A percentile compares a stretch with the other conserved stretches of the same genome.
Evolutionary conservation across 192 early-diverging fungal species (phyloP).

Genomic region (Linnemannia elongata): DNA sequence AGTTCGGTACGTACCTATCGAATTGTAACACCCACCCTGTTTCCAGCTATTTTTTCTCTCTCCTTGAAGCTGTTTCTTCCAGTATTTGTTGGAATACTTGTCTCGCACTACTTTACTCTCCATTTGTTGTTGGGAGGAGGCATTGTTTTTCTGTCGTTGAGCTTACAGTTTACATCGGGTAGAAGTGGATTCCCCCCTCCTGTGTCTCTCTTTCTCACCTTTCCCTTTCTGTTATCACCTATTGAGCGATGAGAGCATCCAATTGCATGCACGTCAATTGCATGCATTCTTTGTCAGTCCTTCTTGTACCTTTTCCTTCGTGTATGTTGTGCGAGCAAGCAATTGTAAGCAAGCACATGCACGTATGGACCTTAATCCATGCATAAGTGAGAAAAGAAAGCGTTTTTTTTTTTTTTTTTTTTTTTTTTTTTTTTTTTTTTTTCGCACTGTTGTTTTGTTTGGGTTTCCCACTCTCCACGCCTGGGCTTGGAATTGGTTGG

Average conservation of each 20-base stretch:
- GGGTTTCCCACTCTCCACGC: neutral
- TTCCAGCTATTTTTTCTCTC: neutral
- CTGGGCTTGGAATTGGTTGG: conserved; percentile 7
- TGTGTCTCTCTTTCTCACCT: neutral
- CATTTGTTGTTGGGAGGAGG: neutral
- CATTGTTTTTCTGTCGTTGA: neutral
- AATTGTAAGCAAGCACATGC: neutral
- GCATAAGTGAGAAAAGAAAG: neutral
- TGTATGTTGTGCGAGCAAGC: neutral
- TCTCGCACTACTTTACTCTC: too few relatives aligned
- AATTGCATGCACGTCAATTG: neutral
- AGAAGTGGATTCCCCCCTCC: neutral
- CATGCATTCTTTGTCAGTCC: conserved; percentile 9
- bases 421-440: neutral
- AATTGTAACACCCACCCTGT: neutral
- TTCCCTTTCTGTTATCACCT: too few relatives aligned
- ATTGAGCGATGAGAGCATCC: neutral
- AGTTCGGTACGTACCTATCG: neutral
- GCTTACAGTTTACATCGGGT: neutral
- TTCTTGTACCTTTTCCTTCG: neutral
- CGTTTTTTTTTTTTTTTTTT: neutral
- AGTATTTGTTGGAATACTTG: too few relatives aligned
- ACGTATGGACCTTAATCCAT: neutral
- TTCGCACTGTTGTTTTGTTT: neutral
- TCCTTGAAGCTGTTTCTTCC: too few relatives aligned